Base-by-base conservation (phyloP, 1,284 basidiomycete genomes). In the Erythrobasidium hasegawianum region DNA sequence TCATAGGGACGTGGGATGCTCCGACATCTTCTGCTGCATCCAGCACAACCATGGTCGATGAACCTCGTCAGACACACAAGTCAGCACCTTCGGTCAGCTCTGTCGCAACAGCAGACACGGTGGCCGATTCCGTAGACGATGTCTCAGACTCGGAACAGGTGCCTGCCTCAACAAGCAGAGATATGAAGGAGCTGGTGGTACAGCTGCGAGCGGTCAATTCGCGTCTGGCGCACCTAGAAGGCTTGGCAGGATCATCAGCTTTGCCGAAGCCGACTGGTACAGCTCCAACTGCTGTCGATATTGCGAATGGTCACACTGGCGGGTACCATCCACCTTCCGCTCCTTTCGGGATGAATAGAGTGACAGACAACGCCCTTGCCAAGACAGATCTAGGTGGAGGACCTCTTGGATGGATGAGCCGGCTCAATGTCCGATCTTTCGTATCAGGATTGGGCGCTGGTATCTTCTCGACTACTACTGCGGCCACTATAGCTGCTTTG, bases 1-100 rank as follows among this genome's bases (percentile, higher is more conserved):
- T 71, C 9, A 68, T 74, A 47, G 72, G 72, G 1, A 29, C 65
- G 0, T 26, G 54, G 59, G 47, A 59, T 24, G 49, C 52, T 8
- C 38, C 45, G 43, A 47, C 22, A 7, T 24, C 43, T 5, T 24
- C 43, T n/a, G 22, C 43, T 18, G 16, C 43, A 18, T 47, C 43
- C 16, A 47, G 43, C 14, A 47, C 43, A n/a, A 47, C 43, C 16
- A 18, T 47, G 22, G 43, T 47, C 14, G 22, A 47, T 16, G n/a
- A 47, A 8, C 43, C 43, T 4, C 43, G n/a, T 47, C 43, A 24
- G 14, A 24, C 7, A 7, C 43, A 24, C 8, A 47, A 14, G 14
- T 47, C 33, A 33, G 33, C 33, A 5, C 33, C 33, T 11, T 33
- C 33, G 33, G n/a, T 47, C 45, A 18, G n/a, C 45, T 24, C 45